These are phyloP conservation scores for Ustilago curta DNA, from an alignment of 1,284 basidiomycete species.

Conservation along the genomic window DNA sequence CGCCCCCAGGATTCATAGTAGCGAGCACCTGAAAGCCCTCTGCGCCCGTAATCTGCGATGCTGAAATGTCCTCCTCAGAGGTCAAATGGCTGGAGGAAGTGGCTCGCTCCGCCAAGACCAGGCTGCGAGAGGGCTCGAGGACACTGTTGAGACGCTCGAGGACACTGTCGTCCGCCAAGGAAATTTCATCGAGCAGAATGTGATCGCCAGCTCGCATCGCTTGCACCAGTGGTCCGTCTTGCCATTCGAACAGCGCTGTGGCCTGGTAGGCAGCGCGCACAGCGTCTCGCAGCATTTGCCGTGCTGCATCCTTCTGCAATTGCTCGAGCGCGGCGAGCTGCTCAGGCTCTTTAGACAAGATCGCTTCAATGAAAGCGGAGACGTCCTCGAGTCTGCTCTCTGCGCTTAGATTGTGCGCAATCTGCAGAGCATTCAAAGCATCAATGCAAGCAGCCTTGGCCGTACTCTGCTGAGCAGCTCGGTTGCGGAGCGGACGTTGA, in stretches of 20 bases:
- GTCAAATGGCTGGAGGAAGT: slow-evolving; percentile 73
- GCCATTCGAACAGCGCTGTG: slow-evolving; percentile 93
- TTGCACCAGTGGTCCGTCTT: slow-evolving; percentile 91
- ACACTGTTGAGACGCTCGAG: slow-evolving; percentile 97
- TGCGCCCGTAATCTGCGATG: slow-evolving; percentile 51
- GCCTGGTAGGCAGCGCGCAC: slow-evolving; percentile 71
- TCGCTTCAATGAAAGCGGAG: slow-evolving; percentile 27
- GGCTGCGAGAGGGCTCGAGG: slow-evolving; percentile 86
- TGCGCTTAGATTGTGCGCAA: slow-evolving; percentile 23
- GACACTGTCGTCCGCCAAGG: slow-evolving; percentile 97
- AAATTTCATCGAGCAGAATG: slow-evolving; percentile 95
- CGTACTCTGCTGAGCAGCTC: slow-evolving; percentile 71
- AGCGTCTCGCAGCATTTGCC: slow-evolving; percentile 69
- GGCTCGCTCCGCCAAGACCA: slow-evolving; percentile 93
- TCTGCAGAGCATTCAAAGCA: slow-evolving; percentile 45
- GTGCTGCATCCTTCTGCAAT: slow-evolving; percentile 13
- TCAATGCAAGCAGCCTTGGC: slow-evolving; percentile 65
- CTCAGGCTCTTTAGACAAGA: slow-evolving; percentile 24
- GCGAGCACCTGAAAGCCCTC: slow-evolving; percentile 86
- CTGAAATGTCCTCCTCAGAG: slow-evolving; percentile 40
- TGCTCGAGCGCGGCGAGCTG: slow-evolving; percentile 13
- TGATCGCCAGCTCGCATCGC: slow-evolving; percentile 89
- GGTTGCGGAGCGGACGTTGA: slow-evolving; percentile 90
- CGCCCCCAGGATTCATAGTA: slow-evolving; percentile 99
- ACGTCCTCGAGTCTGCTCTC: slow-evolving; percentile 43